Evolutionary conservation across 2,329 filamentous ascomycete species (phyloP).

Genomic region (Penicillium occitanis): DNA sequence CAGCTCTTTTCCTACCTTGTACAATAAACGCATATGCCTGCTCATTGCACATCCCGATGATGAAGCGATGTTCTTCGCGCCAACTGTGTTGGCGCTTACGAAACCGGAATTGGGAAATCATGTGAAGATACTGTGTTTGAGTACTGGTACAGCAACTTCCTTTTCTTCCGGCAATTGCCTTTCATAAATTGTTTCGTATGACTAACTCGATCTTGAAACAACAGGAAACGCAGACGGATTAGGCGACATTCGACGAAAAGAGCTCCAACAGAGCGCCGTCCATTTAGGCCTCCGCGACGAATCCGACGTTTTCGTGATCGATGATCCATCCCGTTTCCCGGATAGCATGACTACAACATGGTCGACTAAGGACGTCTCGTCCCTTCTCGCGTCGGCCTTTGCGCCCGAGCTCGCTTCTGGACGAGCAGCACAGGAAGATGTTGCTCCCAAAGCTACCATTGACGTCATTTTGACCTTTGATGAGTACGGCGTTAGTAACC

Average conservation of each 20-base stretch:
- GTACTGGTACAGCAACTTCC: slow-evolving; percentile 61
- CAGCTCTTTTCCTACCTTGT: slow-evolving; percentile 58
- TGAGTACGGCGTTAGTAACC: slow-evolving; percentile 72
- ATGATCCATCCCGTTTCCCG: slow-evolving; percentile 72
- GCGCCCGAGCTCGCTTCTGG: slow-evolving; percentile 60
- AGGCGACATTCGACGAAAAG: slow-evolving; percentile 76
- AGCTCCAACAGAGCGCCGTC: slow-evolving; percentile 77
- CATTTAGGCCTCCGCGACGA: slow-evolving; percentile 70
- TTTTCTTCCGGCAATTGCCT: neutral
- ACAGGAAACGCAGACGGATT: slow-evolving; percentile 81
- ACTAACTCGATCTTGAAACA: neutral
- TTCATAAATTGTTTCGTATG: neutral
- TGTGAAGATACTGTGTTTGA: slow-evolving; percentile 90
- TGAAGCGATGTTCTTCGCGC: slow-evolving; percentile 99
- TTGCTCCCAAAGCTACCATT: slow-evolving; percentile 58
- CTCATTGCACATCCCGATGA: slow-evolving; percentile 97
- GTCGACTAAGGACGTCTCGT: slow-evolving; percentile 68
- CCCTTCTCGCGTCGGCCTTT: slow-evolving; percentile 71
- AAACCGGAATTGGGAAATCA: slow-evolving; percentile 79
- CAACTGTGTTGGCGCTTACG: slow-evolving; percentile 81
- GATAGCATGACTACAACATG: slow-evolving; percentile 85
- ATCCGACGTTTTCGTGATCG: slow-evolving; percentile 82
- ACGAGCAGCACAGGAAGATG: slow-evolving; percentile 29
- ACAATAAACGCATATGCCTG: slow-evolving; percentile 83
- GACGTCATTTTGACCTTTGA: slow-evolving; percentile 92